phyloP scores from a whole-genome alignment of 2,329 filamentous ascomycete species.

The Thielaviopsis musarum region DNA sequence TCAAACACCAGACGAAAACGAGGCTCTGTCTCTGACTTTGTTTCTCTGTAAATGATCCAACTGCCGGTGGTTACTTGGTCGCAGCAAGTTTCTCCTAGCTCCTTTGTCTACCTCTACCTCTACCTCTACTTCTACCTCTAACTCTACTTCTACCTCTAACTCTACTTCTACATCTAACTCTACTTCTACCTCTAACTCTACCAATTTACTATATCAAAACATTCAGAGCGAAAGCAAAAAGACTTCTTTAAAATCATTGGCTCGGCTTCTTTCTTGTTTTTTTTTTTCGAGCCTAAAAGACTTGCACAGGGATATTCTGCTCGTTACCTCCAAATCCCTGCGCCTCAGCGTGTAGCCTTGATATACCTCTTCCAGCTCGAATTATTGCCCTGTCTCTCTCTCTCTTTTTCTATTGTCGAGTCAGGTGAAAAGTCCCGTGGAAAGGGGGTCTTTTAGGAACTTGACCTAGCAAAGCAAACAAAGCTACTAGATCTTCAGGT shows the following conservation, averaged over 20 bases:
- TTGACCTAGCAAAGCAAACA: background rate
- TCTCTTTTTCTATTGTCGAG: background rate
- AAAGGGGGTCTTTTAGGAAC: background rate
- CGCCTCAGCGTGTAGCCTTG: background rate
- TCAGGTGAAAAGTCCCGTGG: background rate
- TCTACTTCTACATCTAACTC: background rate
- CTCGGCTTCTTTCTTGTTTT: background rate
- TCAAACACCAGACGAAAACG: background rate
- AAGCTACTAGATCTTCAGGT: background rate
- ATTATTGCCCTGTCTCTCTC: background rate
- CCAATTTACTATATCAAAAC: too few species aligned
- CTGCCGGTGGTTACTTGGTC: too few species aligned
- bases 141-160: too few species aligned
- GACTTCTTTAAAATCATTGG: too few species aligned
- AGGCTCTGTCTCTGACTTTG: background rate
- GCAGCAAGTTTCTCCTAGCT: background rate
- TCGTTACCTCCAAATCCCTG: background rate
- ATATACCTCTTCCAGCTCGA: background rate
- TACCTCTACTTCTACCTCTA: too few species aligned
- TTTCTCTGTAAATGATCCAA: background rate
- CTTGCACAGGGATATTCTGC: background rate
- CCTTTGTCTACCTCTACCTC: background rate
- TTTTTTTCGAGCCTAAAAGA: background rate
- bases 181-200: too few species aligned
- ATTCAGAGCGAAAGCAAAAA: too few species aligned